Conservation (phyloP, 148 eudicot genomes). For the Pharnaceum exiguum region DNA sequence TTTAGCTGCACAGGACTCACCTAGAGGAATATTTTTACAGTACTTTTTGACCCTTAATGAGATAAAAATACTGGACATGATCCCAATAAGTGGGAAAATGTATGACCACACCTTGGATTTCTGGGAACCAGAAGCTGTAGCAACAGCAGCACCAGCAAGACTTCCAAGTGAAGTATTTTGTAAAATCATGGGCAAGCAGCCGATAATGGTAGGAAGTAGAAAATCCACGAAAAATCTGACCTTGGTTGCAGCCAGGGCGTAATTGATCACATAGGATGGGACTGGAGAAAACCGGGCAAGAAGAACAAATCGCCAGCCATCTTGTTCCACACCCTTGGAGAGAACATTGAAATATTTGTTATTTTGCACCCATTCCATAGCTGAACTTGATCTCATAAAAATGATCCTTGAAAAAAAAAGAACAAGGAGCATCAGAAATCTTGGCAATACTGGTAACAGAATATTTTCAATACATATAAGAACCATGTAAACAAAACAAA, state of each 20-base stretch:
- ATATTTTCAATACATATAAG: too few species aligned
- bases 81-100: constrained; percentile 72
- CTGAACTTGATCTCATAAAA: constrained; percentile 56
- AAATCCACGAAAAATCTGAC: constrained; percentile 65
- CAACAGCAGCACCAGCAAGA: constrained; percentile 86
- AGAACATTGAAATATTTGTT: constrained; percentile 70
- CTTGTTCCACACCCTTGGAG: constrained; percentile 72
- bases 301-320: constrained; percentile 89
- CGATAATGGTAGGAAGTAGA: constrained; percentile 70
- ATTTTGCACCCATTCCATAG: constrained; percentile 49
- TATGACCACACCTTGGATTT: constrained; percentile 71
- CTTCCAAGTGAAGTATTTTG: constrained; percentile 93
- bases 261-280: constrained; percentile 82
- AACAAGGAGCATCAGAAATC: not conserved
- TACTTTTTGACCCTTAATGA: constrained; percentile 69
- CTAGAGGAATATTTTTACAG: constrained; percentile 31
- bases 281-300: constrained; percentile 91
- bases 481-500: too few species aligned
- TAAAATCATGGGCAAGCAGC: constrained; percentile 89
- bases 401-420: constrained; percentile 37
- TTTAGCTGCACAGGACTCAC: constrained; percentile 25
- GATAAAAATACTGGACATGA: constrained; percentile 63
- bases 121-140: constrained; percentile 60
- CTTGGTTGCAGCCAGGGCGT: constrained; percentile 76
- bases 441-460: not conserved